phyloP scores from a whole-genome alignment of 345 rosid genomes.

The Acer yangbiense region DNA sequence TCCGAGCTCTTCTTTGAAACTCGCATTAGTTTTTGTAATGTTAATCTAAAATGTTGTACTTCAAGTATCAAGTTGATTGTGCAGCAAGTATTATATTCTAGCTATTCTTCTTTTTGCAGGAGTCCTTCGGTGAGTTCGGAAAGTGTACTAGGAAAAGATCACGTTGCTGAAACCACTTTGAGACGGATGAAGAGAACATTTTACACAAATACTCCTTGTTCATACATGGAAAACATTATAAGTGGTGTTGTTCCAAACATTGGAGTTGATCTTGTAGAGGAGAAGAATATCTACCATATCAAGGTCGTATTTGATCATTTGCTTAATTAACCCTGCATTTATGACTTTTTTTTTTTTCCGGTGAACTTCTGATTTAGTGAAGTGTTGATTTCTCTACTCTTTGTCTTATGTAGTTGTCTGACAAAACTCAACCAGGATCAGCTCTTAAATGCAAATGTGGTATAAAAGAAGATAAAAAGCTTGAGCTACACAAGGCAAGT shows the following conservation, averaged over 20 bases:
- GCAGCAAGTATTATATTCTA: neutral
- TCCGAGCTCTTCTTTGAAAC: neutral
- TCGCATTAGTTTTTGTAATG: neutral
- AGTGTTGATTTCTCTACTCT: neutral
- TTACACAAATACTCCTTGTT: conserved; percentile 14
- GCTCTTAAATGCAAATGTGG: conserved; percentile 45
- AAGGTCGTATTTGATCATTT: conserved; percentile 15
- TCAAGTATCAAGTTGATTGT: neutral
- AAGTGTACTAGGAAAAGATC: neutral
- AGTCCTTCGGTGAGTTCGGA: conserved; percentile 8
- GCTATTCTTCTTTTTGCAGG: conserved; percentile 5
- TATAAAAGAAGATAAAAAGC: conserved; percentile 27
- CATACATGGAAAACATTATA: conserved; percentile 23
- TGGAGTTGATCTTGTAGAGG: conserved; percentile 7
- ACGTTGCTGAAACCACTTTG: conserved; percentile 9
- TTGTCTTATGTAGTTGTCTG: conserved; percentile 6
- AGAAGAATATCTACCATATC: conserved; percentile 10
- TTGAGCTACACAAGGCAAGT: conserved; percentile 42
- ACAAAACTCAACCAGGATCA: conserved; percentile 17
- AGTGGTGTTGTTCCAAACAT: conserved; percentile 4
- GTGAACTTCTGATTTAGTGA: conserved; percentile 1
- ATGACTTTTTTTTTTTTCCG: neutral
- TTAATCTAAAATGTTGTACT: neutral
- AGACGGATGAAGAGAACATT: conserved; percentile 23
- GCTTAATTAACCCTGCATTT: neutral